These are phyloP conservation scores for Pouteria glomerata DNA, from an alignment of 148 eudicot species.

Conservation along the genomic window DNA sequence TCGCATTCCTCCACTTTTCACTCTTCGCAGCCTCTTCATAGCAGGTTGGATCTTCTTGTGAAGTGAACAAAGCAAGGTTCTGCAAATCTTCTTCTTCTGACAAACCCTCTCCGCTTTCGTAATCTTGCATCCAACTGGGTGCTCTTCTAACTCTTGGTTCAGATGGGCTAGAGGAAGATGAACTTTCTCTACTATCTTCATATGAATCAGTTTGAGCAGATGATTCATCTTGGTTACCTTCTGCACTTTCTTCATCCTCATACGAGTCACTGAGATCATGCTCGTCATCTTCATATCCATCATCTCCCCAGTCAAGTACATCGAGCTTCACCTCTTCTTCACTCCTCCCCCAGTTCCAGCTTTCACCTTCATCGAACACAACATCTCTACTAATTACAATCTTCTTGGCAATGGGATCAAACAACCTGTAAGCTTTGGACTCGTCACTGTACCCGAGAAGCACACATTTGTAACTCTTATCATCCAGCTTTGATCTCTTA, in stretches of 20 bases:
- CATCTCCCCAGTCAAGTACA: not conserved
- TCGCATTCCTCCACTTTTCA: not conserved
- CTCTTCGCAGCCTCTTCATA: not conserved
- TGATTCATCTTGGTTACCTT: not conserved
- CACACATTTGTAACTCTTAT: not conserved
- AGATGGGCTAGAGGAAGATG: not conserved
- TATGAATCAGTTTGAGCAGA: not conserved
- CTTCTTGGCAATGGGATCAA: not conserved
- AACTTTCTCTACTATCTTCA: not conserved
- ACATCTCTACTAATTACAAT: too few relatives aligned
- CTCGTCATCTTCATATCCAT: not conserved
- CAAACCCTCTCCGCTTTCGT: not conserved
- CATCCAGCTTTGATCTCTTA: not conserved
- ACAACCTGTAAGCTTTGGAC: not conserved
- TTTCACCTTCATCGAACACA: not conserved
- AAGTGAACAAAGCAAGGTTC: not conserved
- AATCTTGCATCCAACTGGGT: not conserved
- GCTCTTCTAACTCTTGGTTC: not conserved
- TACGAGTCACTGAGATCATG: not conserved
- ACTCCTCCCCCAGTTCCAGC: not conserved
- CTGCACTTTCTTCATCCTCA: too few relatives aligned
- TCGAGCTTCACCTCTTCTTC: not conserved
- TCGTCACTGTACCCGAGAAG: not conserved
- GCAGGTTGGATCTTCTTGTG: not conserved
- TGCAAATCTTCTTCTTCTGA: not conserved